Percentiles rank a stretch among this genome's conserved stretches.
phyloP scores from a whole-genome alignment of 768 basidiomycete species.

The Lentinula detonsa region DNA sequence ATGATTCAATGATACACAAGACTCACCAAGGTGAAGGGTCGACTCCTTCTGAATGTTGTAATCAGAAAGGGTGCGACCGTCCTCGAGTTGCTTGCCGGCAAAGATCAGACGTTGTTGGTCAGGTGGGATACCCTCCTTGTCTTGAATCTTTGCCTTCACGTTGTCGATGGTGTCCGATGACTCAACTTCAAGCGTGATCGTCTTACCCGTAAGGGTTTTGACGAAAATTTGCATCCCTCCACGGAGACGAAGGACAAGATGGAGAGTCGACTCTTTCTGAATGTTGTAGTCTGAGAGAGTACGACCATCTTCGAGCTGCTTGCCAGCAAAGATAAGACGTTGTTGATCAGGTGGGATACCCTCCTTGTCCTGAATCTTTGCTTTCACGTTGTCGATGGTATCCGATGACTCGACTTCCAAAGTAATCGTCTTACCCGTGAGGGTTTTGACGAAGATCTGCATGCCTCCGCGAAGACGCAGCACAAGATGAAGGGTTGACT shows the following conservation, averaged over 20 bases:
- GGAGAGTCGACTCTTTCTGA: constrained; percentile 75
- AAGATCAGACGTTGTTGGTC: constrained; percentile 79
- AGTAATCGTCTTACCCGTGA: constrained; percentile 91
- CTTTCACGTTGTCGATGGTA: constrained; percentile 88
- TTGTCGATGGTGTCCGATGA: constrained; percentile 74
- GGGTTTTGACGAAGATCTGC: constrained; percentile 87
- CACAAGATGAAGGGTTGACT: constrained; percentile 78
- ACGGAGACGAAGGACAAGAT: constrained; percentile 67
- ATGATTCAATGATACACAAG: not conserved
- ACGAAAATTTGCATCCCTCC: constrained; percentile 72
- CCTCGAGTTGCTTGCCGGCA: constrained; percentile 75
- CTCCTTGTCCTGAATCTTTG: constrained; percentile 80
- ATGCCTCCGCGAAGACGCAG: constrained; percentile 86
- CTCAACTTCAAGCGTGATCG: constrained; percentile 71
- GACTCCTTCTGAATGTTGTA: constrained; percentile 75
- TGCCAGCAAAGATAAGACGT: constrained; percentile 88
- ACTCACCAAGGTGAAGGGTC: constrained; percentile 48
- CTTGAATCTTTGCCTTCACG: constrained; percentile 73
- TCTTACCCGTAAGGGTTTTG: constrained; percentile 71
- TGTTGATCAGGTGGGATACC: constrained; percentile 86
- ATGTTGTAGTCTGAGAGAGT: constrained; percentile 83
- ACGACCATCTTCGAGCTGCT: constrained; percentile 91
- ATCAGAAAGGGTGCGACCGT: constrained; percentile 72
- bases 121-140: constrained; percentile 77
- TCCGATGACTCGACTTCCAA: constrained; percentile 90